Evolutionary conservation across 169 alveolate genomes (phyloP), one percentile per base, ranked within the genome.

Genomic region (Eimeria acervulina): DNA sequence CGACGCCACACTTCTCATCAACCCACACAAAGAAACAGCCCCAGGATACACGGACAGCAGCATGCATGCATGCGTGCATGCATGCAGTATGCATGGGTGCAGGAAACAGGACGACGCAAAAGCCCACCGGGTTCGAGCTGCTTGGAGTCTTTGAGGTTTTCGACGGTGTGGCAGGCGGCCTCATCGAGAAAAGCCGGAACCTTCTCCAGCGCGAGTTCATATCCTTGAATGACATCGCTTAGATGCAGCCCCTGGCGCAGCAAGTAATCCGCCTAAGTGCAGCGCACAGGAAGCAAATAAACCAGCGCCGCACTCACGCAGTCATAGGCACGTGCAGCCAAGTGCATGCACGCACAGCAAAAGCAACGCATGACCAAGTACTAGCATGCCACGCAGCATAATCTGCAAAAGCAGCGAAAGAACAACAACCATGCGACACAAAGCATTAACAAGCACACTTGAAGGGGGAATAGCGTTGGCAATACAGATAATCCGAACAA

Each of bases 141-240:
- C 91, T 90, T 72, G 26, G 70, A 76, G 28, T 84, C 95, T 28
- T 63, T 72, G 33, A 68, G 61, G 76, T 74, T 59, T 6, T 36
- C 92, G 44, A 92, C 68, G 38, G 97, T 63, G 76, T 55, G 96
- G 81, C 96, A 78, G 72, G 93, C 95, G 59, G 97, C 96, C 61
- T 94, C 98, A 70, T 98, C 99, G 70, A 99, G 61, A 40, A 97
- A 72, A 61, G 98, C 99, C 61, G 98, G 97, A 40, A 98, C 94
- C 96, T 97, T 98, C 95, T 98, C 98, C 44, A 98, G 97, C 26
- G 99, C 99, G 90, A 98, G 97, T 97, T 99, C 99, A 97, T 99
- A 99, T 19, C 99, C 99, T 85, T 97, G 97, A 38, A 99, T 97
- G 89, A 99, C 99, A 96, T 99, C 99, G 74, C 99, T 98, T 36